Percentiles rank a stretch among this genome's conserved stretches.
These are phyloP conservation scores for Parietichytrium sp. DNA, from an alignment of 108 stramenopile genomes.

Conservation along the genomic window DNA sequence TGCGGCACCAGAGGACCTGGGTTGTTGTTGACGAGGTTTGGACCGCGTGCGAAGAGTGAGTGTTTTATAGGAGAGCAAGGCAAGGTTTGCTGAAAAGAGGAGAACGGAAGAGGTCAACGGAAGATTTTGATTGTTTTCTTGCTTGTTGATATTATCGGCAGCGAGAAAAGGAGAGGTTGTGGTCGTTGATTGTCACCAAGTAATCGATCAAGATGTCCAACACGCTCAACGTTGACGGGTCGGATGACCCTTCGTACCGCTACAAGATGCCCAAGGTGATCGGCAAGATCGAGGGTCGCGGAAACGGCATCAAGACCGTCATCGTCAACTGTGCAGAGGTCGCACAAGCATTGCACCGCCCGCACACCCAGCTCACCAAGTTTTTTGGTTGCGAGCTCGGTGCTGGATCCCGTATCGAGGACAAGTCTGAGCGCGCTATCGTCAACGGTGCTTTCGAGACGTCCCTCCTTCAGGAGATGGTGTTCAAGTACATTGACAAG, in stretches of 20 bases:
- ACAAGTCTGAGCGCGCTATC: conserved; percentile 86
- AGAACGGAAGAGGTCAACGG: too few species aligned
- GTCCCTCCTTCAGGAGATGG: conserved; percentile 75
- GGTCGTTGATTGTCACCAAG: too few species aligned
- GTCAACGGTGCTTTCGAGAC: conserved; percentile 96
- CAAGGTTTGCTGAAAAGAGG: too few species aligned
- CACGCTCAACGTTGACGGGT: conserved; percentile 44
- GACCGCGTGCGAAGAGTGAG: too few species aligned
- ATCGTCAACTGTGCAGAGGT: conserved; percentile 91
- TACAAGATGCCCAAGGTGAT: conserved; percentile 45
- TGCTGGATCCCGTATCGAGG: conserved; percentile 88
- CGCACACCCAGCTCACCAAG: conserved; percentile 67
- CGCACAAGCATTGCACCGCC: conserved; percentile 76
- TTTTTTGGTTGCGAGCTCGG: conserved; percentile 98
- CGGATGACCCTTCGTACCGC: conserved; percentile 45
- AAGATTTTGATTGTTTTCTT: too few species aligned
- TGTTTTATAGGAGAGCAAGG: too few species aligned
- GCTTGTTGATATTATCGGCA: too few species aligned
- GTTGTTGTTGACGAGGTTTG: too few species aligned
- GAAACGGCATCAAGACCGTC: conserved; percentile 98
- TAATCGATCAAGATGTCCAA: conserved; percentile 26
- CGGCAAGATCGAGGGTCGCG: conserved; percentile 80
- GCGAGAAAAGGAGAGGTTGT: too few species aligned
- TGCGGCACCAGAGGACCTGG: too few species aligned
- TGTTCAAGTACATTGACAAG: conserved; percentile 85